Base-by-base conservation (phyloP, 345 rosid genomes). In the Hypericum perforatum region DNA sequence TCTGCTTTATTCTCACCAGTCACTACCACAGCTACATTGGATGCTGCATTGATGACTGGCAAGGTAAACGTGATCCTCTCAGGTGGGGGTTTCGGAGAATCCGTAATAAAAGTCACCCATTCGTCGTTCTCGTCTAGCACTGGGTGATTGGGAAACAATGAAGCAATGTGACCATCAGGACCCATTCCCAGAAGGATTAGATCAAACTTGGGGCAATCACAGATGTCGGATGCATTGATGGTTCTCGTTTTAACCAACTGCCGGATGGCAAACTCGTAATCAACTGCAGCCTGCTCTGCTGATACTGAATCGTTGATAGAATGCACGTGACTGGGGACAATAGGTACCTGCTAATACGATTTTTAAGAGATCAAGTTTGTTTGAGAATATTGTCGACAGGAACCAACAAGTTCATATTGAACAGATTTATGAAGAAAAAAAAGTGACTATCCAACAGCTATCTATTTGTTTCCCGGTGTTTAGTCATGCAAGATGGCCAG, bases 121-220 rank as follows among this genome's bases (percentile, higher is more conserved):
- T 59, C 52, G n/a, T 65, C 52, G 7, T 57, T 63, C 52, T 73
- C 74, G 6, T 43, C 50, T 11, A 51, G 32, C 13, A 58, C 60
- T 0, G 70, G 56, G 13, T 69, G 52, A 52, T 58, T 54, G 11
- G 70, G 62, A 36, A n/a, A 56, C 0, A 72, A 58, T 16, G 72
- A 60, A 3, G 73, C 66, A 64, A 73, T 67, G 52, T 63, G 6
- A 15, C 72, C 62, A 5, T 11, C 5, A 49, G 58, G 8, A 0
- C 62, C 64, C 0, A 70, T 54, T 7, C 15, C 36, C 3, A 74
- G 53, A 16, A 73, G 57, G 38, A 70, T 50, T 12, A 74, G 70
- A 45, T 74, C 78, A 36, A 74, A 74, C 43, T 53, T 63, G 6
- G 78, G 78, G 48, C 69, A 74, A 51, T 63, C 78, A 9, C 64